phyloP scores from a whole-genome alignment of 495 filamentous ascomycete species.

The Aspergillus egyptiacus region DNA sequence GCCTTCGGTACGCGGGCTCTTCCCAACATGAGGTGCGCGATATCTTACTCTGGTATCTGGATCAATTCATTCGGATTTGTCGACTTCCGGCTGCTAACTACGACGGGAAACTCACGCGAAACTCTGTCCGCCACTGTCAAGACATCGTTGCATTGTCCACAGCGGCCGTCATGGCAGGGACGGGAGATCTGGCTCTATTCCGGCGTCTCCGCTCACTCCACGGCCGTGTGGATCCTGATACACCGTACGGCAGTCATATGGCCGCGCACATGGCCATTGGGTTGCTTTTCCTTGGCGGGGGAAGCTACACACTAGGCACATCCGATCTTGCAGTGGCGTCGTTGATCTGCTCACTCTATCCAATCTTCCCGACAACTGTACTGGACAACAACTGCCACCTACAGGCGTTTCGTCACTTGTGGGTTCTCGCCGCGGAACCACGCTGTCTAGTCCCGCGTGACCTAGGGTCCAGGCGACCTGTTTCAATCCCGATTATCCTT shows the following conservation, averaged over 20 bases:
- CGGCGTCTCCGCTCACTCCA: slow-evolving; percentile 83
- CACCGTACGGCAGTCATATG: slow-evolving; percentile 87
- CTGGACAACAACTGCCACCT: slow-evolving; percentile 91
- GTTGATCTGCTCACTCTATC: slow-evolving; percentile 88
- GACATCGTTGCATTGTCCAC: slow-evolving; percentile 74
- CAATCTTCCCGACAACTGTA: slow-evolving; percentile 79
- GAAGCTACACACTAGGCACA: slow-evolving; percentile 86
- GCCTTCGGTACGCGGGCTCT: slow-evolving; percentile 82
- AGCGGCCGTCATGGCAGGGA: slow-evolving; percentile 92
- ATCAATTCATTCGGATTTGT: slow-evolving; percentile 78
- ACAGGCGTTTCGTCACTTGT: slow-evolving; percentile 96
- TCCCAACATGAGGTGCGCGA: slow-evolving; percentile 65
- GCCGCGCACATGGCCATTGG: slow-evolving; percentile 90
- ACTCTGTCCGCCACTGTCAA: slow-evolving; percentile 83
- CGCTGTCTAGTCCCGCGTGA: slow-evolving; percentile 84
- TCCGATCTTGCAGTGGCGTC: slow-evolving; percentile 80
- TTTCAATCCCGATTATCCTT: slow-evolving; percentile 63
- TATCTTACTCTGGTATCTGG: slow-evolving; percentile 75
- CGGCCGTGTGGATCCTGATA: slow-evolving; percentile 77
- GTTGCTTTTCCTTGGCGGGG: slow-evolving; percentile 83
- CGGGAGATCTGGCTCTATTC: slow-evolving; percentile 82
- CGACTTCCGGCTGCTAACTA: slow-evolving; percentile 62
- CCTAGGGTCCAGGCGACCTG: slow-evolving; percentile 70
- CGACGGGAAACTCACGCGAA: slow-evolving; percentile 72
- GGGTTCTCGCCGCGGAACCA: slow-evolving; percentile 88